phyloP scores from a whole-genome alignment of 2,329 filamentous ascomycete genomes.

The Trichoderma oligosporum region DNA sequence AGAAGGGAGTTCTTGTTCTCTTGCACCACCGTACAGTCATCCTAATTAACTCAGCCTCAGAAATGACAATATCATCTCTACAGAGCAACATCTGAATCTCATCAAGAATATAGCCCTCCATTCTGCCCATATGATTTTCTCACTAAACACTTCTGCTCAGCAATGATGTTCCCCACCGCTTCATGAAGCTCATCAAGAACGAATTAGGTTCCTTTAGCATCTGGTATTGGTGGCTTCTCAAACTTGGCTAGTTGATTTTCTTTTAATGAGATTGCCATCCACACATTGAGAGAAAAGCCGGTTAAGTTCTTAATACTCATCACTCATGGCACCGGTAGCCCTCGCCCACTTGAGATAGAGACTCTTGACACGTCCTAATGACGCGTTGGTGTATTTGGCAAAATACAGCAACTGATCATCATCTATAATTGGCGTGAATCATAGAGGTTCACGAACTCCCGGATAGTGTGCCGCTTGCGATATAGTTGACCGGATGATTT shows the following conservation, averaged over 20 bases:
- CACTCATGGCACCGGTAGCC: constrained; percentile 34
- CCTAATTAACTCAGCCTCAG: constrained; percentile 37
- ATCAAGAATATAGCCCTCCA: constrained; percentile 26
- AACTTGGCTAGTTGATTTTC: constrained; percentile 32
- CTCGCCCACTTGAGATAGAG: constrained; percentile 42
- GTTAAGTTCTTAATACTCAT: constrained; percentile 41
- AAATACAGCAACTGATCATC: constrained; percentile 40
- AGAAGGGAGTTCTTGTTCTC: constrained; percentile 26
- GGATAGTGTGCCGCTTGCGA: constrained; percentile 38
- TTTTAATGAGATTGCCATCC: constrained; percentile 39
- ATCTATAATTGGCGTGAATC: constrained; percentile 36
- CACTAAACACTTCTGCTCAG: not conserved
- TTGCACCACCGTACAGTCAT: constrained; percentile 35
- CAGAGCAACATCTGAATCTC: constrained; percentile 33
- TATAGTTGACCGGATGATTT: constrained; percentile 36
- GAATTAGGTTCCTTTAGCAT: constrained; percentile 27
- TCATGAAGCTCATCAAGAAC: constrained; percentile 38
- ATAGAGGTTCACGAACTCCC: constrained; percentile 35
- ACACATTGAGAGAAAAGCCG: constrained; percentile 40
- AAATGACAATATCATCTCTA: constrained; percentile 35
- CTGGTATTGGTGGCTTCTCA: constrained; percentile 28
- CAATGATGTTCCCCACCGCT: constrained; percentile 24
- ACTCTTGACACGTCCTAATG: constrained; percentile 39
- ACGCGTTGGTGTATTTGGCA: constrained; percentile 38
- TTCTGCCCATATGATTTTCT: constrained; percentile 7